Evolutionary conservation across 2,329 filamentous ascomycete species (phyloP), one percentile per base, ranked within the genome.

Genomic region (Clonostachys sp.): DNA sequence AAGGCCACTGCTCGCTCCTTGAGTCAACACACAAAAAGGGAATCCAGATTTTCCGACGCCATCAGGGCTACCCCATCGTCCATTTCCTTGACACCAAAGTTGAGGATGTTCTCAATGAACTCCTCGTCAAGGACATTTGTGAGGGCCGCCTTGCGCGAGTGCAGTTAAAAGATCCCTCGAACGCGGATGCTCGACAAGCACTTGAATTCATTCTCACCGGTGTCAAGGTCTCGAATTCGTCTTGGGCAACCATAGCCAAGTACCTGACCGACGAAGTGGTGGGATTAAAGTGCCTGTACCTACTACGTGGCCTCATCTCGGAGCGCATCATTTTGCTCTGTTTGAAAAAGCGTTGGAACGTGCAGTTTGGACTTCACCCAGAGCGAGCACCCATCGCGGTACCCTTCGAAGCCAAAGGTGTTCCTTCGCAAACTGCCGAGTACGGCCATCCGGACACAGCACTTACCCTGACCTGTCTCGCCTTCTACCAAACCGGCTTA

Each of bases 401-500:
- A 0, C 83, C 81, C 0, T 87, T 75, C 51, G 68, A 69, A 9
- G 80, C 80, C 0, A 86, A 86, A 47, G 81, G 82, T 44, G 72
- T 54, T 4, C 82, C 81, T 0, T 67, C 76, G 0, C 60, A 69
- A 1, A 68, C 77, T 4, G 75, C 81, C 0, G 81, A 86, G 51
- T 86, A 83, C 55, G 81, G 80, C 12, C 80, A 86, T 36, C 78
- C 80, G 0, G 83, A 86, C 40, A 72, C 78, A 0, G 70, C 77
- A 1, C 77, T 85, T 13, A 47, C 73, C 0, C 59, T 86, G 1
- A 85, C 82, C 0, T 78, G 65, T 2, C 59, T 84, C 0, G 72
- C 66, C 2, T 81, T 77, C 57, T 86, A 81, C 51, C 78, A 80
- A 44, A 65, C 65, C 0, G 83, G 84, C 0, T 67, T 88, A 0